phyloP scores from a whole-genome alignment of 345 rosid species.

The Combretum micranthum region DNA sequence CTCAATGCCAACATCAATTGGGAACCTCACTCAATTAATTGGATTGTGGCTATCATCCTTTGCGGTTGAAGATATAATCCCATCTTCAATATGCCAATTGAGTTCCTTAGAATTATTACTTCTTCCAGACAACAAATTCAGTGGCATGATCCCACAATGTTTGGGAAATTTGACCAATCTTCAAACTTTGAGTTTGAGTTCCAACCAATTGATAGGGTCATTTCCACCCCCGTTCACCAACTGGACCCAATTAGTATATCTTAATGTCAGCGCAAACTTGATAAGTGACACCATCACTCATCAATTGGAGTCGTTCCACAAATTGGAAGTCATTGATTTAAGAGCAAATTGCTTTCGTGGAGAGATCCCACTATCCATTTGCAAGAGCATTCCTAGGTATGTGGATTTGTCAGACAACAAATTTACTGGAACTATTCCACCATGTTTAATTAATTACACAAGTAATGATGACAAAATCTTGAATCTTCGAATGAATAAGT shows the following conservation, averaged over 20 bases:
- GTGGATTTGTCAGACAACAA: conserved; percentile 13
- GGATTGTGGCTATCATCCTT: background rate
- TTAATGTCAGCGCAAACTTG: conserved; percentile 9
- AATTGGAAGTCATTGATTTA: background rate
- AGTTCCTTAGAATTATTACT: background rate
- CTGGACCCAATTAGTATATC: background rate
- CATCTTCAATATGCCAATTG: background rate
- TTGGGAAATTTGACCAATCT: conserved; percentile 3
- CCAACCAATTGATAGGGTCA: conserved; percentile 11
- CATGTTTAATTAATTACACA: conserved; percentile 10
- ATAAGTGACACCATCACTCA: conserved; percentile 10
- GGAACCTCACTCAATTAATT: background rate
- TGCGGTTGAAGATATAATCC: background rate
- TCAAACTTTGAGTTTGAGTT: background rate
- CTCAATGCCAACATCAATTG: background rate
- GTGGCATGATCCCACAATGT: background rate
- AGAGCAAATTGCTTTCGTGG: conserved; percentile 9
- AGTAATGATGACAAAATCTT: background rate
- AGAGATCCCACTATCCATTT: conserved; percentile 15
- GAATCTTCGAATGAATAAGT: conserved; percentile 9
- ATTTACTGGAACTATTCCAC: conserved; percentile 20
- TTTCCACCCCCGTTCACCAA: conserved; percentile 14
- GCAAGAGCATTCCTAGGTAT: background rate
- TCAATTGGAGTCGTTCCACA: background rate
- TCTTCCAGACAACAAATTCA: background rate